Evolutionary conservation across 108 stramenopile species (phyloP), one percentile per base, ranked within the genome.

Genomic region (Cylindrotheca fusiformis): DNA sequence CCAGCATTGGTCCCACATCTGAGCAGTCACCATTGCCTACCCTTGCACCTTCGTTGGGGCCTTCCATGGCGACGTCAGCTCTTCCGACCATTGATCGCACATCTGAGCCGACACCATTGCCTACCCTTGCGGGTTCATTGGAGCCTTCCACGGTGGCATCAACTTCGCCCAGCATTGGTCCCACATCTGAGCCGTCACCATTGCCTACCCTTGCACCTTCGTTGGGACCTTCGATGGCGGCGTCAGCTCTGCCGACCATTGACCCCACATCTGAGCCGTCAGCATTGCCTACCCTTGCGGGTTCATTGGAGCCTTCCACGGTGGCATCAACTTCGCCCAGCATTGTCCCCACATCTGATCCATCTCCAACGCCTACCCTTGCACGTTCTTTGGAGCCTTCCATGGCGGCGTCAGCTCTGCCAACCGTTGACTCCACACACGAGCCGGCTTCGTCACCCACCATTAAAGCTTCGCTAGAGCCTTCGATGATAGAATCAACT

Each of bases 371-470:
- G 4, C 6, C 32, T 48, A 26, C 2, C 48, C 60, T 3, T 33
- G 33, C 5, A 20, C 19, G 4, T 12, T 4, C 51, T 2, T 5
- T 2, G 2, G n/a, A n/a, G n/a, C n/a, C n/a, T n/a, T n/a, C 5
- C 18, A 22, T 51, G 21, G 5, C 50, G n/a, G 21, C 5, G 5
- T 19, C 50, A n/a, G 50, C 12, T 51, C n/a, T 51, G 50, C 51
- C 49, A 18, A 32, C 63, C 31, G 21, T 32, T 2, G 10, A 18
- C 22, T 51, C 63, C 24, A 32, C 63, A 52, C 8, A 3, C 14
- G 65, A 2, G 5, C 54, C 53, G 18, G 18, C 65, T 66, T 8
- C 32, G 3, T 23, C 2, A 55, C 33, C 65, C 26, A 55, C 51
- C 21, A 31, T 5, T 2, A n/a, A 27, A 4, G 51, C 63, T 52